Evolutionary conservation across 202 grass and related monocot genomes (phyloP).

Genomic region (Setaria viridis): DNA sequence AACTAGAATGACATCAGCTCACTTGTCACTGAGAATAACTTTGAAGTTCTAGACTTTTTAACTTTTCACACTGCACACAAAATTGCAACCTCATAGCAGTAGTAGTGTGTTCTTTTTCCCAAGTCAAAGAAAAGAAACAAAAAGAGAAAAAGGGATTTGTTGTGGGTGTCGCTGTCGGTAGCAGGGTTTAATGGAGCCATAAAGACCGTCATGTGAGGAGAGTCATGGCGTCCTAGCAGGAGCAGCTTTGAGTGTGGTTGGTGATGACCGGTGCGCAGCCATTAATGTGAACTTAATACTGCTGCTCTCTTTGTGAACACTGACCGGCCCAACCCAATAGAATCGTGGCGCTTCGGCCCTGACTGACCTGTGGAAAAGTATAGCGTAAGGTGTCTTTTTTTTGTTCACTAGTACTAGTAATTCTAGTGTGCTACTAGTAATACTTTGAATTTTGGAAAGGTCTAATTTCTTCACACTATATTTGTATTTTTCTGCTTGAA

Average conservation of each 20-base stretch:
- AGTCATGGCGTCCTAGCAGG: slow-evolving; percentile 13
- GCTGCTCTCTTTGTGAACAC: slow-evolving; percentile 22
- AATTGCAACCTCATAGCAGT: background rate
- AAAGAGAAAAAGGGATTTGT: too few relatives aligned
- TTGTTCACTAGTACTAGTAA: background rate
- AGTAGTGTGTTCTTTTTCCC: too few relatives aligned
- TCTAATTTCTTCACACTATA: background rate
- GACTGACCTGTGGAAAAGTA: background rate
- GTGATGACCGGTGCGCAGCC: slow-evolving; percentile 37
- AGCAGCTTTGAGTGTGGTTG: slow-evolving; percentile 45
- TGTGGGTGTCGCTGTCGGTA: slow-evolving; percentile 39
- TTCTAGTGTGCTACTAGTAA: background rate
- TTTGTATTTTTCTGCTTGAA: too few relatives aligned
- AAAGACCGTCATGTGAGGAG: slow-evolving; percentile 47
- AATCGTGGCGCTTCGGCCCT: background rate
- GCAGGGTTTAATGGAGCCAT: slow-evolving; percentile 47
- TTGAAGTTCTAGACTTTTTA: background rate
- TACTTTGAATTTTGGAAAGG: background rate
- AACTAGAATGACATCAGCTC: background rate
- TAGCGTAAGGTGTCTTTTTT: too few relatives aligned
- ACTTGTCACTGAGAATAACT: slow-evolving; percentile 1
- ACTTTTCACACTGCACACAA: background rate
- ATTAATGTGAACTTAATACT: slow-evolving; percentile 51
- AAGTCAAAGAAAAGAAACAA: slow-evolving; percentile 11
- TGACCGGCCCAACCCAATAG: background rate